phyloP scores from a whole-genome alignment of 1,284 basidiomycete species.

The Mrakiaceae sp. region DNA sequence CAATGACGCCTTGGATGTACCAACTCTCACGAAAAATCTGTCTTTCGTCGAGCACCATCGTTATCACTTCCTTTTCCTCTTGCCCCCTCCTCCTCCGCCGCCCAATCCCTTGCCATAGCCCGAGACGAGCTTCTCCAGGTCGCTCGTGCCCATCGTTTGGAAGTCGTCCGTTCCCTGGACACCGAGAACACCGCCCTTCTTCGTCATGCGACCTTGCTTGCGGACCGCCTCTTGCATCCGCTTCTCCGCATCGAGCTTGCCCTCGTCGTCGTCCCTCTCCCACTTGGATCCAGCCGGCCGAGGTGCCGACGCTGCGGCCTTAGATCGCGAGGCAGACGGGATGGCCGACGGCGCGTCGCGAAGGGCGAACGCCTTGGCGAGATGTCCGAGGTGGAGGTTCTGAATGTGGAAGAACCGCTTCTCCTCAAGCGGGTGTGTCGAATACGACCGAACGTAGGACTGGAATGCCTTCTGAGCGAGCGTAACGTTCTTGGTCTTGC shows the following conservation, averaged over 20 bases:
- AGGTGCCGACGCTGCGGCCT: conserved; percentile 18
- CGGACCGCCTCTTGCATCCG: conserved; percentile 83
- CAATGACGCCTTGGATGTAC: too few species aligned
- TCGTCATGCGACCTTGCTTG: conserved; percentile 66
- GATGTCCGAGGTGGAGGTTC: conserved; percentile 85
- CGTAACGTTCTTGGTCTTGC: conserved; percentile 56
- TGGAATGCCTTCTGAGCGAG: conserved; percentile 77
- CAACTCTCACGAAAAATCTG: too few species aligned
- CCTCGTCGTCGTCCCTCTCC: conserved; percentile 41
- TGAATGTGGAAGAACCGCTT: conserved; percentile 94
- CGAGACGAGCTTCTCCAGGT: conserved; percentile 45
- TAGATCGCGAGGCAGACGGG: conserved; percentile 28
- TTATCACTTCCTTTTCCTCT: conserved; percentile 4
- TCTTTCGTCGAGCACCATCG: neutral
- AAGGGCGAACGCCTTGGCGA: conserved; percentile 92
- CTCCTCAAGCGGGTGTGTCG: conserved; percentile 89
- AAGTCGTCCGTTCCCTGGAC: conserved; percentile 66
- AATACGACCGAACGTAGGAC: conserved; percentile 91
- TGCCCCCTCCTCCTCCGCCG: conserved; percentile 1
- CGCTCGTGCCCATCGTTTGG: conserved; percentile 60
- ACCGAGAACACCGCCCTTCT: conserved; percentile 67
- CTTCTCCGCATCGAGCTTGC: conserved; percentile 50
- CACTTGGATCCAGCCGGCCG: conserved; percentile 30
- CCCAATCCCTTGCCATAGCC: neutral
- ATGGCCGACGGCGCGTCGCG: conserved; percentile 79